These are phyloP conservation scores for Earliella scabrosa DNA, from an alignment of 1,284 basidiomycete species.

Conservation along the genomic window DNA sequence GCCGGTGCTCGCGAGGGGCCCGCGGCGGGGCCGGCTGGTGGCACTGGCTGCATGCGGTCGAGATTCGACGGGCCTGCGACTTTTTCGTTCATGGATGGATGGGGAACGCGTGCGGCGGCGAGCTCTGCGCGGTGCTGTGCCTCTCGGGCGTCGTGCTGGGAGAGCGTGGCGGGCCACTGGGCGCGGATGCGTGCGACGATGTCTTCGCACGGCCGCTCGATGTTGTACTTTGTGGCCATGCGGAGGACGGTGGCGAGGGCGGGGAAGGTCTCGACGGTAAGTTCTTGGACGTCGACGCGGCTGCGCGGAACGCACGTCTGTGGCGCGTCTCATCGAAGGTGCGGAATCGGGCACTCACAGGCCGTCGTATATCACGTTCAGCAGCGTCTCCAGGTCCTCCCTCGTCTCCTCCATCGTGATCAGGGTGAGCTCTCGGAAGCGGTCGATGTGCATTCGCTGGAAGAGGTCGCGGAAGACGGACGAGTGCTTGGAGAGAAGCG, in stretches of 20 bases:
- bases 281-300: conserved; percentile 24
- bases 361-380: conserved; percentile 35
- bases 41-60: background rate
- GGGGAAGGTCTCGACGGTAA: conserved; percentile 32
- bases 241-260: conserved; percentile 27
- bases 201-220: conserved; percentile 28
- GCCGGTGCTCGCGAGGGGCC: no score
- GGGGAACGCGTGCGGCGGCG: conserved; percentile 8
- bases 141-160: conserved; percentile 32
- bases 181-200: conserved; percentile 33
- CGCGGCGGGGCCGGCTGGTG: background rate
- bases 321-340: conserved; percentile 2
- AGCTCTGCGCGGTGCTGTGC: conserved; percentile 21
- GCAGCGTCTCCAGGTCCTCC: conserved; percentile 32
- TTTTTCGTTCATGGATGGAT: background rate
- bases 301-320: conserved; percentile 8
- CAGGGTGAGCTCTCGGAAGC: conserved; percentile 30
- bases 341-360: conserved; percentile 26
- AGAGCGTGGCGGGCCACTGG: conserved; percentile 37
- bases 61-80: background rate
- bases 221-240: conserved; percentile 34
- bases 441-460: conserved; percentile 15
- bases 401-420: conserved; percentile 31
- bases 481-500: conserved; percentile 32
- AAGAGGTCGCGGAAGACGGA: conserved; percentile 32